Base-by-base conservation (phyloP, 805 yeast genomes). In the Metschnikowia hibisci region DNA sequence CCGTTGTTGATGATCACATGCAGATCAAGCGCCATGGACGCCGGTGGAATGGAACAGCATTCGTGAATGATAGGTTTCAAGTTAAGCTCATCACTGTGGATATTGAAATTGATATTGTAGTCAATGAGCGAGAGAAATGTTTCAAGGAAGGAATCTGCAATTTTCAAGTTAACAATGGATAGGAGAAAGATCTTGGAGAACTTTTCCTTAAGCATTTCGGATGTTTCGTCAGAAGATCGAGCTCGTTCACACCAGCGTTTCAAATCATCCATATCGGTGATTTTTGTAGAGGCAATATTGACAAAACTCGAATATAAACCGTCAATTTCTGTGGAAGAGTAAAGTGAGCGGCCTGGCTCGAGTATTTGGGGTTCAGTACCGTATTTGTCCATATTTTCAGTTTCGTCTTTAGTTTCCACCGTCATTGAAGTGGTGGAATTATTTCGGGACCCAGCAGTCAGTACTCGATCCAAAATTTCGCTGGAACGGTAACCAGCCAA, bases 1-100 rank as follows among this genome's bases (percentile, higher is more conserved):
- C 76, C 76, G 41, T 70, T 70, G 42, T 70, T 70, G 34, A 70
- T 64, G 6, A 61, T 52, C n/a, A 62, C 67, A 46, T 68, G 71
- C 40, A 55, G 63, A 18, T 47, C 47, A 42, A 51, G 56, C 18
- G 65, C 73, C 23, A 60, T 55, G 4, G 67, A 62, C 1, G 64
- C 61, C 3, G 69, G 61, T 1, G 69, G 67, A 6, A 70, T 69
- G 1, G 73, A 66, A 47, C 74, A 70, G 47, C 76, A 68, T 56
- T 88, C 89, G 59, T 91, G 97, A 13, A 93, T 69, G 34, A 86
- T 77, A 39, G 80, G 84, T 56, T 87, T 78, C 48, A 84, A 66
- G 53, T 69, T 67, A 56, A 67, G 65, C 41, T 66, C 71, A 35
- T 89, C 96, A 52, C 86, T 95, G 15, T 76, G 73, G 41, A 77